These are phyloP conservation scores for Ophiostoma angusticollis DNA, from an alignment of 2,329 filamentous ascomycete species.

Conservation along the genomic window DNA sequence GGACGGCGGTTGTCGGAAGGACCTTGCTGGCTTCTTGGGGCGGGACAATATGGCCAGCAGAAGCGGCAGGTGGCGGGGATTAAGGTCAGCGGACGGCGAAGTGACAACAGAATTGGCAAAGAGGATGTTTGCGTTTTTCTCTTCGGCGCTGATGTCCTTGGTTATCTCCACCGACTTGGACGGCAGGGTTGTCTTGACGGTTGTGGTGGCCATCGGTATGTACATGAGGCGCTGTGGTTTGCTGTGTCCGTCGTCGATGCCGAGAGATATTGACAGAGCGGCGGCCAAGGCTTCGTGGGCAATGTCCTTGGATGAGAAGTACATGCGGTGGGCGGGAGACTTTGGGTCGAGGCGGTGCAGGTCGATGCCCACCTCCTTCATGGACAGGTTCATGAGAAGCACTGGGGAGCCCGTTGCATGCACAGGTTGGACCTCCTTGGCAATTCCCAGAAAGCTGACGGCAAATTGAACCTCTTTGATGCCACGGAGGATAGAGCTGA, in stretches of 20 bases:
- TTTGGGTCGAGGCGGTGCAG: constrained; percentile 82
- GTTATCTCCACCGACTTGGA: constrained; percentile 83
- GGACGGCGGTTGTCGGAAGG: constrained; percentile 20
- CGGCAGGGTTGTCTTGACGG: constrained; percentile 81
- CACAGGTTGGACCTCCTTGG: constrained; percentile 61
- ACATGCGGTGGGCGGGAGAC: constrained; percentile 94
- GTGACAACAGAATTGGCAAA: constrained; percentile 95
- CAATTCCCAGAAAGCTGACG: constrained; percentile 78
- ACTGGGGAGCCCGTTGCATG: constrained; percentile 57
- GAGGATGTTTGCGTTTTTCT: constrained; percentile 89
- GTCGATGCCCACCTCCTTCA: constrained; percentile 94
- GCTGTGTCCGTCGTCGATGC: constrained; percentile 78
- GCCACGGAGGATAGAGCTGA: constrained; percentile 77
- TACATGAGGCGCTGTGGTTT: constrained; percentile 81
- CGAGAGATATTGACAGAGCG: constrained; percentile 82
- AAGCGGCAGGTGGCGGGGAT: constrained; percentile 81
- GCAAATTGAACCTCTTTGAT: constrained; percentile 96
- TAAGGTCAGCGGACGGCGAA: constrained; percentile 85
- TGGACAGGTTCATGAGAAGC: constrained; percentile 65
- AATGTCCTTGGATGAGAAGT: constrained; percentile 84
- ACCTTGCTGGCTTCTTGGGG: constrained; percentile 1
- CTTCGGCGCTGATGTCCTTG: constrained; percentile 56
- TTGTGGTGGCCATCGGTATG: constrained; percentile 94
- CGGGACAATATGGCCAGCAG: constrained; percentile 57
- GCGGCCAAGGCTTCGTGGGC: constrained; percentile 90